These are phyloP conservation scores for Auriscalpium microsporum DNA, from an alignment of 768 basidiomycete genomes.

Conservation along the genomic window DNA sequence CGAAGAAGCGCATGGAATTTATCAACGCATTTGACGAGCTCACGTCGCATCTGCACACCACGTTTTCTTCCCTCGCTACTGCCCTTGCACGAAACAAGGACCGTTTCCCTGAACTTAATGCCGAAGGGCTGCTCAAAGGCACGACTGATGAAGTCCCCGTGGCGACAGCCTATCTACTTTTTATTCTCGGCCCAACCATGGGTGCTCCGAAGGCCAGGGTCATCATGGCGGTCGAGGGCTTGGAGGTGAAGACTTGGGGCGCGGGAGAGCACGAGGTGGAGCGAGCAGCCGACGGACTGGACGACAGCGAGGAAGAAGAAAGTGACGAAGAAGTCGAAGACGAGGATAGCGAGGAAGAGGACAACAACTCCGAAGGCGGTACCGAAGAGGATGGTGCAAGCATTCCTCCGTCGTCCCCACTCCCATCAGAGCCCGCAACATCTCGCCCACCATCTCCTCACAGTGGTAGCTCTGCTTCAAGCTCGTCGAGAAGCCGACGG, in stretches of 20 bases:
- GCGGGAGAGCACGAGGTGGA: slow-evolving; percentile 8
- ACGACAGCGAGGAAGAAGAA: slow-evolving; percentile 10
- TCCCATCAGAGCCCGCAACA: slow-evolving; percentile 18
- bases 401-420: slow-evolving; percentile 3
- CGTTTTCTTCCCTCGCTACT: slow-evolving; percentile 64
- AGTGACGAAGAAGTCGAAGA: slow-evolving; percentile 9
- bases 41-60: slow-evolving; percentile 64
- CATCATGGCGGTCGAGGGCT: slow-evolving; percentile 53
- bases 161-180: slow-evolving; percentile 43
- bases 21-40: slow-evolving; percentile 62
- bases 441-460: slow-evolving; percentile 23
- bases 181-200: slow-evolving; percentile 59
- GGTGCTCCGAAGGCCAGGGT: slow-evolving; percentile 54
- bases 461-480: slow-evolving; percentile 4
- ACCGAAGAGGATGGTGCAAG: slow-evolving; percentile 5
- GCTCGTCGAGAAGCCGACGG: slow-evolving; percentile 7
- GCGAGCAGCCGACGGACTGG: background rate
- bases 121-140: background rate
- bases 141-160: background rate
- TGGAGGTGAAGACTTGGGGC: slow-evolving; percentile 39
- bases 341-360: background rate
- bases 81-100: slow-evolving; percentile 38
- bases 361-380: slow-evolving; percentile 6
- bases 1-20: slow-evolving; percentile 54
- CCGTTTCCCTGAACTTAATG: slow-evolving; percentile 1